Evolutionary conservation across 2,329 filamentous ascomycete species (phyloP).

Genomic region (Cladorrhinum sp.): DNA sequence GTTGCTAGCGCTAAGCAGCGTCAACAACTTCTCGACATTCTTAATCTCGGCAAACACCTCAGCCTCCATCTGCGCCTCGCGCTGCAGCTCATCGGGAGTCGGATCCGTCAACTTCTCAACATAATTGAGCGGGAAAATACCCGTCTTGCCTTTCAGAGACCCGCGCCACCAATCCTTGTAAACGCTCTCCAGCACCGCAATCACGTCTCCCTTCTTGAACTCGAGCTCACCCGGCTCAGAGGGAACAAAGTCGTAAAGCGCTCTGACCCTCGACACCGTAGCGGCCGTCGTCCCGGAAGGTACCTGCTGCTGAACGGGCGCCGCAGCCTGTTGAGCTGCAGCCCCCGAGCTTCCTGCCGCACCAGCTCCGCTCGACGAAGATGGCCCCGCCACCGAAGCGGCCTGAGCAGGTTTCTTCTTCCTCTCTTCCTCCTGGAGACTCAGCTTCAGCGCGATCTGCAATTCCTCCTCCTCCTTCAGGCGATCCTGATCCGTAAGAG

Average conservation of each 20-base stretch:
- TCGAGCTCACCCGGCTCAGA: constrained; percentile 92
- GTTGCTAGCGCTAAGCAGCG: constrained; percentile 83
- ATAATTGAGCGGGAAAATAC: constrained; percentile 98
- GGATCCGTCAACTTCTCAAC: constrained; percentile 96
- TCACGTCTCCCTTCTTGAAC: constrained; percentile 95
- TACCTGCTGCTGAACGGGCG: constrained; percentile 53
- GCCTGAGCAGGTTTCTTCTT: constrained; percentile 48
- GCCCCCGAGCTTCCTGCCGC: constrained; percentile 29
- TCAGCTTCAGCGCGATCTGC: constrained; percentile 91
- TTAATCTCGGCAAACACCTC: constrained; percentile 65
- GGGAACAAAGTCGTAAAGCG: constrained; percentile 90
- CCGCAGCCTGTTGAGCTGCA: constrained; percentile 35
- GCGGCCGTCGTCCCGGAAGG: constrained; percentile 88
- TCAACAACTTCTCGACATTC: constrained; percentile 69
- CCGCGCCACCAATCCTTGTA: constrained; percentile 99
- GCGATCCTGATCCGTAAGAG: constrained; percentile 84
- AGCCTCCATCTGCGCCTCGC: constrained; percentile 91
- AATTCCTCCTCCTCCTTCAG: constrained; percentile 96
- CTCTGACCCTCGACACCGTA: constrained; percentile 90
- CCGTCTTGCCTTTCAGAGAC: constrained; percentile 87
- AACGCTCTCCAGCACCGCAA: constrained; percentile 93
- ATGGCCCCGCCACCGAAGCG: constrained; percentile 36
- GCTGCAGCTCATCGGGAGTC: constrained; percentile 87
- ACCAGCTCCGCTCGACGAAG: constrained; percentile 33
- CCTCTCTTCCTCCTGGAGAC: constrained; percentile 78